Evolutionary conservation across 1,139 yeast genomes (phyloP), one percentile per base, ranked within the genome.

Genomic region (Scheffersomyces quercinus): DNA sequence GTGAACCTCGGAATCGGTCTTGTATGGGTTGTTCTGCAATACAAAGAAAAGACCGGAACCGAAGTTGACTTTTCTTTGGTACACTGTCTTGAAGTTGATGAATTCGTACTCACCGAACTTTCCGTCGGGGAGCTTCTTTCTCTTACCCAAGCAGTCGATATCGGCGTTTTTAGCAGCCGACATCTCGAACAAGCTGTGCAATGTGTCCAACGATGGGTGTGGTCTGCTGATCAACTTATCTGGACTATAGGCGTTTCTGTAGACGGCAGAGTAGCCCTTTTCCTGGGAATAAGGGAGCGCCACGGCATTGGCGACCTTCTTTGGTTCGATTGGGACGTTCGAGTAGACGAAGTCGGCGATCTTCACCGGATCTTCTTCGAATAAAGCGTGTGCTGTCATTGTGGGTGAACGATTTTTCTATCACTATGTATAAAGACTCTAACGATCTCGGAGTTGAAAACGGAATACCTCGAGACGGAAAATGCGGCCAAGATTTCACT

Each of bases 1-100:
- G 45, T 68, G 71, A 37, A 62, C 58, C 16, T 55, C 57, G 15
- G 60, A 56, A 12, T 63, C 55, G 28, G 67, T 58, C 39, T 60
- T 62, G 55, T 53, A 73, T 48, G 76, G 69, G 50, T 75, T 77
- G 47, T 71, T 68, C 33, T 61, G 59, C 42, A 82, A 75, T n/a
- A 79, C 61, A 38, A 79, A 71, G 51, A 82, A 70, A 28, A 87
- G 55, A 10, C 95, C 95, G 3, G 88, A 67, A 4, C 90, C 95
- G 37, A 86, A 68, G 41, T 77, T 64, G 40, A 65, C 62, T 43
- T 78, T 73, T 41, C 83, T 68, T 37, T 58, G 50, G 28, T 67
- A 64, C 8, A 79, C 67, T 35, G 70, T 60, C 9, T 50, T 52
- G 56, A 74, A 84, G 7, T 77, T 60, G 49, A 76, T 70, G 64